These are phyloP conservation scores for Malassezia globosa DNA, from an alignment of 1,284 basidiomycete genomes.

Conservation along the genomic window DNA sequence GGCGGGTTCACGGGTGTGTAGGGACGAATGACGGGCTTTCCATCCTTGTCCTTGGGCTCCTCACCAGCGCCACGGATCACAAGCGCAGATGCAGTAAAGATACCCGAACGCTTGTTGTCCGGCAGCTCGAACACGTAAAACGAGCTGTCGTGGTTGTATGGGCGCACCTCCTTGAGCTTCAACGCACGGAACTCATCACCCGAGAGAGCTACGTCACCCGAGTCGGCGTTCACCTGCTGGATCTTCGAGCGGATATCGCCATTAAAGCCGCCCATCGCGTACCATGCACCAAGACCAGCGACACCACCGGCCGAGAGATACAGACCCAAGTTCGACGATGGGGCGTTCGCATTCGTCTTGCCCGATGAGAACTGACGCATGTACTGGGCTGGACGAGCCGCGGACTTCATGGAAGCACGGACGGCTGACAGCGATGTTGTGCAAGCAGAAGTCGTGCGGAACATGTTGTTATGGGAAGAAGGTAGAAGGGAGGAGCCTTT, in stretches of 20 bases:
- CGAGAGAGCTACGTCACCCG: constrained; percentile 25
- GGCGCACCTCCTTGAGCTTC: constrained; percentile 68
- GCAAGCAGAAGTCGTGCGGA: constrained; percentile 1
- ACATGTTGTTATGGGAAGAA: background rate
- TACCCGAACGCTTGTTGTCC: constrained; percentile 63
- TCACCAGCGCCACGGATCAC: constrained; percentile 51
- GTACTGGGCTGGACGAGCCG: background rate
- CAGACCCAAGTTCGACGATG: constrained; percentile 28
- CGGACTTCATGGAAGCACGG: constrained; percentile 4
- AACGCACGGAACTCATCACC: constrained; percentile 64
- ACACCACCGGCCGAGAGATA: constrained; percentile 38
- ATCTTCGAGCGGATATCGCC: constrained; percentile 31
- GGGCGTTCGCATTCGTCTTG: background rate
- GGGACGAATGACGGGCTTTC: constrained; percentile 70
- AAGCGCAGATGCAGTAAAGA: constrained; percentile 58
- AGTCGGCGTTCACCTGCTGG: constrained; percentile 16
- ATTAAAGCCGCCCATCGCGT: constrained; percentile 32
- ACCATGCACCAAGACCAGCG: constrained; percentile 41
- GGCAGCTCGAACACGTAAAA: constrained; percentile 78
- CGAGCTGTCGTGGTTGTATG: constrained; percentile 85
- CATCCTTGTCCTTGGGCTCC: constrained; percentile 58
- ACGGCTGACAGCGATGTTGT: background rate
- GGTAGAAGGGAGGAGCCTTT: background rate
- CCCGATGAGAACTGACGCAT: constrained; percentile 2
- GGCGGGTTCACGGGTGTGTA: constrained; percentile 47